Base-by-base conservation (phyloP, 139 green algal genomes). In the Microglena sp. region DNA sequence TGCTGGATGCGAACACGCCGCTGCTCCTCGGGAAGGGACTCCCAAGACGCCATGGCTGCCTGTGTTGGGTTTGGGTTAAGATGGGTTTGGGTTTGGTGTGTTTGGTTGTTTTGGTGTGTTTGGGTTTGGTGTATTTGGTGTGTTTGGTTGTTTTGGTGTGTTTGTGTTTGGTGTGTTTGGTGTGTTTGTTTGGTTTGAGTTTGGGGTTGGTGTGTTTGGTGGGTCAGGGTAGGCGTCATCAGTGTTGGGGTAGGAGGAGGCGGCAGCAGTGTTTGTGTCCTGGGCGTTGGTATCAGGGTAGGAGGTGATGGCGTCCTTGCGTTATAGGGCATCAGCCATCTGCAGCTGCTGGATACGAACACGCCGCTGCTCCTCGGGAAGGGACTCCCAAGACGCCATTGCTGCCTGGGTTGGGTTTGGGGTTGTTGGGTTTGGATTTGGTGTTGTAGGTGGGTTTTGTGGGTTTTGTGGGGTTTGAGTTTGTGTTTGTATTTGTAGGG, bases 321-420 rank as follows among this genome's bases (percentile, higher is more conserved):
- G 43, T 27, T 66, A 58, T 7, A 74, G 58, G 8, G 59, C 77
- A 1, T 24, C 21, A 3, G 72, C 63, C 58, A 71, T 58, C 36
- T 78, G 70, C 32, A 74, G 60, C 46, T 67, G 24, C 55, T 70
- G 64, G 28, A 84, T 72, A 26, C 71, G 60, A 8, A 69, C 71
- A 8, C 44, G 56, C 68, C 75, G 76, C 60, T 81, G 71, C 28
- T 81, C 78, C 30, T 75, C 64, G 30, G 71, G 61, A 40, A 84
- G 60, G 2, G 68, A 33, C 0, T 81, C 78, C 71, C 73, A 84
- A 0, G 71, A 67, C 4, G 60, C 61, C 36, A 79, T 33, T 2
- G 58, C 60, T 33, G 68, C 77, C 56, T 73, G 46, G 8, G 29
- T n/a, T n/a, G n/a, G n/a, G n/a, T n/a, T n/a, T n/a, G n/a, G n/a